A percentile compares a stretch with the other conserved stretches of the same genome.
Evolutionary conservation across 2,329 filamentous ascomycete species (phyloP).

Genomic region (Colletotrichum endophyticum): DNA sequence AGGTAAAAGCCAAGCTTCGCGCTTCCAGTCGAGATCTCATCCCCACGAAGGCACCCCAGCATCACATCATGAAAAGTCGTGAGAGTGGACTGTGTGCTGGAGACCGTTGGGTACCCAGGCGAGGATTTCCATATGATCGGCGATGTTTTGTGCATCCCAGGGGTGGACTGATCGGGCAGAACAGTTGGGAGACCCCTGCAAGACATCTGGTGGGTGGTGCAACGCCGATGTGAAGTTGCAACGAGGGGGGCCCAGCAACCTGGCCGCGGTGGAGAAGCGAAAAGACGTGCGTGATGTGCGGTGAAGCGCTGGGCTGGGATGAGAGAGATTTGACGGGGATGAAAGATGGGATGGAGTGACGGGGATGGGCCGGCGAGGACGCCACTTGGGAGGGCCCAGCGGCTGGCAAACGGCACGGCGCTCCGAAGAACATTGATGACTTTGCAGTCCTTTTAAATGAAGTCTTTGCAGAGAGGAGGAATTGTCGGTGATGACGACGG

Average conservation of each 20-base stretch:
- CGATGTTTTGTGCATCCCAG: neutral
- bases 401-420: neutral
- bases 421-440: neutral
- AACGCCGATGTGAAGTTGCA: neutral
- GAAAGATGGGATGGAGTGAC: neutral
- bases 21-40: neutral
- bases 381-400: neutral
- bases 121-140: conserved; percentile 14
- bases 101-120: neutral
- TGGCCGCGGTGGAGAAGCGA: neutral
- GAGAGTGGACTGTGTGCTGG: neutral
- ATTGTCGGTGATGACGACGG: neutral
- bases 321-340: conserved; percentile 2
- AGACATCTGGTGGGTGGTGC: neutral
- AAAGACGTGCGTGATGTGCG: conserved; percentile 7
- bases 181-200: neutral
- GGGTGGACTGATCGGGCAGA: conserved; percentile 1
- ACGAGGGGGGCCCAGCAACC: neutral
- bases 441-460: neutral
- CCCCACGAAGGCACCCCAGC: conserved; percentile 6
- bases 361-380: neutral
- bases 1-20: conserved; percentile 4
- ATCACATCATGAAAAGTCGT: neutral
- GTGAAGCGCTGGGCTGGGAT: conserved; percentile 5
- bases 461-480: neutral